phyloP scores from a whole-genome alignment of 306 rosid genomes.

The Mimosa bimucronata region DNA sequence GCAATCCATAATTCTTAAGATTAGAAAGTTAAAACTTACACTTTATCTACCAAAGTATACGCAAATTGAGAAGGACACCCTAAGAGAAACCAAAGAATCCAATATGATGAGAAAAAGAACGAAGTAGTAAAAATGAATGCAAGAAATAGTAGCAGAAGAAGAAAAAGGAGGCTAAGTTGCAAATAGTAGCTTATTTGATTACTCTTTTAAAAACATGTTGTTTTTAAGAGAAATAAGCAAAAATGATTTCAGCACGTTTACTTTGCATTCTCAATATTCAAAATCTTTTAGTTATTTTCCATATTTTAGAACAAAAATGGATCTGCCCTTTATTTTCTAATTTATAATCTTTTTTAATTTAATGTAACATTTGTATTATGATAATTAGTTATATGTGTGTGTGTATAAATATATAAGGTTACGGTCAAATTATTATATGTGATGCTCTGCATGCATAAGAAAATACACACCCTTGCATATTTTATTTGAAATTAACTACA shows the following conservation, averaged over 20 bases:
- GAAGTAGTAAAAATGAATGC: no score
- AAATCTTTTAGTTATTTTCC: background rate
- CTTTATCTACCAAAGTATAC: background rate
- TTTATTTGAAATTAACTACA: background rate
- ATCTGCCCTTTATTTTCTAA: background rate
- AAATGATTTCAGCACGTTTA: background rate
- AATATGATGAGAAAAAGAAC: background rate
- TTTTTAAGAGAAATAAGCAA: background rate
- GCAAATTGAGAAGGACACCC: background rate
- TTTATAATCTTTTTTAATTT: background rate
- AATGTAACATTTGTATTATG: background rate
- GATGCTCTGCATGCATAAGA: background rate
- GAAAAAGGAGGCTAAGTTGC: no score
- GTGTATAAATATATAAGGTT: background rate
- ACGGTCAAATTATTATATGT: background rate
- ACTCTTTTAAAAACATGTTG: background rate
- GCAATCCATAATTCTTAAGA: background rate
- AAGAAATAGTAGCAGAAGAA: no score
- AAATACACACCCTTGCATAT: background rate
- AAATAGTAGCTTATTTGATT: no score
- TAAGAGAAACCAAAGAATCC: background rate
- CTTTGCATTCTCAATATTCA: background rate
- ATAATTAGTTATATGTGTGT: background rate
- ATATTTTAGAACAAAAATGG: background rate
- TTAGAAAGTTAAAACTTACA: background rate